Conservation (phyloP, 2,329 filamentous ascomycete genomes). For the Didymella pomorum region DNA sequence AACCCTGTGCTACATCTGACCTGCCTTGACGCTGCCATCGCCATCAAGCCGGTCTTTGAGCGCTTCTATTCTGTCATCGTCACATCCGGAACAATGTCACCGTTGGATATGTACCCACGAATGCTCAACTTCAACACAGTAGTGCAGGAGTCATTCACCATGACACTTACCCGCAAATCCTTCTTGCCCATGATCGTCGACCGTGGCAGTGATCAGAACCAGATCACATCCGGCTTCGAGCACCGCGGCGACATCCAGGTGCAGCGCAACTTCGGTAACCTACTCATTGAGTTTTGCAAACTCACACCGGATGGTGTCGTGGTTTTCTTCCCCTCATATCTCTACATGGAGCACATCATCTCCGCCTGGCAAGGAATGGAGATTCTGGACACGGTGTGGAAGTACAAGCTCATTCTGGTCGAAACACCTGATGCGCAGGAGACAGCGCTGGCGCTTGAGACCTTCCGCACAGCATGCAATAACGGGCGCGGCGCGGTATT, state of each 20-base stretch:
- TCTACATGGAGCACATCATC: slow-evolving; percentile 99
- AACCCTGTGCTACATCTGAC: slow-evolving; percentile 98
- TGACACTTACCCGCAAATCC: slow-evolving; percentile 93
- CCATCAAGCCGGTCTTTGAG: slow-evolving; percentile 97
- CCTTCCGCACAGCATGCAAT: slow-evolving; percentile 95
- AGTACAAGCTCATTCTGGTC: slow-evolving; percentile 97
- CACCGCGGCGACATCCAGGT: slow-evolving; percentile 95
- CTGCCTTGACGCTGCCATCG: slow-evolving; percentile 95
- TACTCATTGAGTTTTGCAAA: slow-evolving; percentile 93
- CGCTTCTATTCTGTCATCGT: slow-evolving; percentile 98
- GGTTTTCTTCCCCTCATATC: slow-evolving; percentile 98
- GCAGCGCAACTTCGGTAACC: slow-evolving; percentile 94
- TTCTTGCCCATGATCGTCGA: slow-evolving; percentile 99
- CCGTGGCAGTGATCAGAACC: slow-evolving; percentile 89
- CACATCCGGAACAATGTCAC: slow-evolving; percentile 95
- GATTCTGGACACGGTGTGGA: slow-evolving; percentile 97
- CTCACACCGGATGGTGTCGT: slow-evolving; percentile 96
- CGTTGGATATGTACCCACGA: slow-evolving; percentile 97
- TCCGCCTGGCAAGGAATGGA: slow-evolving; percentile 99
- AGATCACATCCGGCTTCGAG: slow-evolving; percentile 92
- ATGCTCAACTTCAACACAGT: slow-evolving; percentile 95
- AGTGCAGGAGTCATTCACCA: slow-evolving; percentile 94
- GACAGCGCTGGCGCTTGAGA: slow-evolving; percentile 93
- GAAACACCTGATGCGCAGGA: slow-evolving; percentile 98
- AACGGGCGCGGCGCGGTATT: slow-evolving; percentile 94